Base-by-base conservation (phyloP, 2,329 filamentous ascomycete genomes). In the Lachnellula willkommii region DNA sequence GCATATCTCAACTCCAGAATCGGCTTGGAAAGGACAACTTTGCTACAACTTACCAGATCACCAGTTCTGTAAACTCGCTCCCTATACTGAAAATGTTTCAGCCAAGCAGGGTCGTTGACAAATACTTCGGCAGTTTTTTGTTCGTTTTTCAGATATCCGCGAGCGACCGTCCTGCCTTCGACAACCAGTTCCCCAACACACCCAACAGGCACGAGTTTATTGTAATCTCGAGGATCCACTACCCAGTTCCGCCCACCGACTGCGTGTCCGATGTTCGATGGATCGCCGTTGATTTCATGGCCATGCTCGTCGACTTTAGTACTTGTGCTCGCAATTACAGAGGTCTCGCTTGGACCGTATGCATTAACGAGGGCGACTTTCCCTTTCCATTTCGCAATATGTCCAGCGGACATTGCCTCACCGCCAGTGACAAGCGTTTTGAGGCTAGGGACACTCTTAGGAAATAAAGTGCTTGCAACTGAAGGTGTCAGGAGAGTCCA, bases 51-150 rank as follows among this genome's bases (percentile, higher is more conserved):
- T 32, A 32, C 55, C 14, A 57, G 32, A 50, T 57, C 55, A 15
- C 55, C 55, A 9, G 50, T 57, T 20, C 39, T 45, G 35, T 57
- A 57, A 2, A 51, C 22, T 28, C 47, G 26, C 22, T 50, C 47
- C 26, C 24, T 28, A 22, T n/a, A 39, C 14, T 36, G n/a, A 15
- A 56, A 22, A 6, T 28, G 11, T 11, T 28, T 42, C 0, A 80
- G 72, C 78, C 81, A 85, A 1, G 65, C 67, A 0, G 80, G 81
- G 52, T 81, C 73, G 11, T 74, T 70, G 46, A 87, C 77, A 58
- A 87, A 87, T 1, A 75, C 77, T 26, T 76, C 75, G 2, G 74
- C 74, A 0, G 83, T 86, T 69, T 82, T 83, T 48, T 75, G 74
- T 0, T 74, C 73, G 53, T 85, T 79, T 49, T 78, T 78, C 20